Conservation (phyloP, 495 filamentous ascomycete genomes). For the Pyronema domesticum region DNA sequence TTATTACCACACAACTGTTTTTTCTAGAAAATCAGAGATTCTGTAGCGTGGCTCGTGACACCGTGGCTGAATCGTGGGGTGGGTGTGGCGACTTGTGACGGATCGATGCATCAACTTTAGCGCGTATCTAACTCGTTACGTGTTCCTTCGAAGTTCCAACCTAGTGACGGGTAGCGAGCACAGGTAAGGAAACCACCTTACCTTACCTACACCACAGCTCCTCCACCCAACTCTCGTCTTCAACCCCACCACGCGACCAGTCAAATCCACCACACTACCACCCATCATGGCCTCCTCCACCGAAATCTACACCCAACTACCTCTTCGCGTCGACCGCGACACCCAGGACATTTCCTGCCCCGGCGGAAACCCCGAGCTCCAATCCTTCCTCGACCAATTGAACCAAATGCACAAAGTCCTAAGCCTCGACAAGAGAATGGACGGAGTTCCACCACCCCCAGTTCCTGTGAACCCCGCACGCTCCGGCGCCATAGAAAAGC, state of each 20-base stretch:
- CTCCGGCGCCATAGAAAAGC: slow-evolving; percentile 65
- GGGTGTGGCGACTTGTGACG: no score
- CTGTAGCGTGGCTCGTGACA: no score
- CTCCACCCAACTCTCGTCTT: no score
- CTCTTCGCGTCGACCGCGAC: slow-evolving; percentile 58
- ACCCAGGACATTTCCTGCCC: slow-evolving; percentile 42
- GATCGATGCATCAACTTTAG: no score
- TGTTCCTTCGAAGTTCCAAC: no score
- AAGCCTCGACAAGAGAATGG: slow-evolving; percentile 27
- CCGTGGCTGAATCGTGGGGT: no score
- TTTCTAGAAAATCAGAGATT: no score
- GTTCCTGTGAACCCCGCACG: slow-evolving; percentile 74
- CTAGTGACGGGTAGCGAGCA: no score
- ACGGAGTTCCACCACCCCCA: slow-evolving; percentile 56
- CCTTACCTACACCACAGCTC: no score
- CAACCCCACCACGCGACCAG: neutral
- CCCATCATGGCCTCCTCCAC: slow-evolving; percentile 36
- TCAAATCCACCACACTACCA: neutral
- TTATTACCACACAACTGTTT: no score
- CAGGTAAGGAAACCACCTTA: no score
- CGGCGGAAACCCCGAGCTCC: slow-evolving; percentile 26
- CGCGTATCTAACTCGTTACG: no score
- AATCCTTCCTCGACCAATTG: slow-evolving; percentile 44
- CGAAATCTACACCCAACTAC: slow-evolving; percentile 70
- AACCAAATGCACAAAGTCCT: slow-evolving; percentile 60